A percentile compares a stretch with the other conserved stretches of the same genome.
Conservation (phyloP, 2,329 filamentous ascomycete genomes). For the Aureobasidium zeae region DNA sequence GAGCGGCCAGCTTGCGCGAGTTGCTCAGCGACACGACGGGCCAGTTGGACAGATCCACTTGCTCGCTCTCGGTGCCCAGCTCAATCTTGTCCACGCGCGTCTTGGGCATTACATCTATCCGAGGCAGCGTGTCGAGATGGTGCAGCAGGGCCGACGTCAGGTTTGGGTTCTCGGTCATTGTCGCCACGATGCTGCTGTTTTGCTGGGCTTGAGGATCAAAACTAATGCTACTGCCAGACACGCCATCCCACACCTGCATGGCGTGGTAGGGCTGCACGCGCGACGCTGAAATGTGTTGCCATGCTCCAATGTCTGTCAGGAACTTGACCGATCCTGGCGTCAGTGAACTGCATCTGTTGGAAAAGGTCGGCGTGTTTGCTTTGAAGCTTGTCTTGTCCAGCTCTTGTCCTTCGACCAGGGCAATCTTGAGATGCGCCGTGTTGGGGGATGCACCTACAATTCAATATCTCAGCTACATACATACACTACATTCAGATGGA, state of each 20-base stretch:
- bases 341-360: constrained; percentile 90
- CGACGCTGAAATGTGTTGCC: constrained; percentile 62
- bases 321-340: constrained; percentile 82
- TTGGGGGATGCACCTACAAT: constrained; percentile 23
- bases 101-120: constrained; percentile 61
- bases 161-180: constrained; percentile 94
- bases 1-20: constrained; percentile 56
- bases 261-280: constrained; percentile 83
- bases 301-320: constrained; percentile 70
- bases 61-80: constrained; percentile 55
- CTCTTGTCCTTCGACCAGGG: constrained; percentile 84
- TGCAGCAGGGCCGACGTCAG: constrained; percentile 68
- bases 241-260: constrained; percentile 98
- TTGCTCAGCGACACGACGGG: constrained; percentile 69
- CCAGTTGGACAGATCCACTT: constrained; percentile 72
- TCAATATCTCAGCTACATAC: too few relatives aligned
- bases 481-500: too few relatives aligned
- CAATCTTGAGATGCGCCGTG: constrained; percentile 68
- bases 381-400: constrained; percentile 60
- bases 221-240: constrained; percentile 75
- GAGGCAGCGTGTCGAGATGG: constrained; percentile 42
- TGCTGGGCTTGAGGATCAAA: constrained; percentile 42
- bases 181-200: constrained; percentile 54
- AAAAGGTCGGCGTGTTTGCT: constrained; percentile 61
- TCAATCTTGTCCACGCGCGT: constrained; percentile 72